Base-by-base conservation (phyloP, 495 filamentous ascomycete genomes). In the Penicillium turbatum region DNA sequence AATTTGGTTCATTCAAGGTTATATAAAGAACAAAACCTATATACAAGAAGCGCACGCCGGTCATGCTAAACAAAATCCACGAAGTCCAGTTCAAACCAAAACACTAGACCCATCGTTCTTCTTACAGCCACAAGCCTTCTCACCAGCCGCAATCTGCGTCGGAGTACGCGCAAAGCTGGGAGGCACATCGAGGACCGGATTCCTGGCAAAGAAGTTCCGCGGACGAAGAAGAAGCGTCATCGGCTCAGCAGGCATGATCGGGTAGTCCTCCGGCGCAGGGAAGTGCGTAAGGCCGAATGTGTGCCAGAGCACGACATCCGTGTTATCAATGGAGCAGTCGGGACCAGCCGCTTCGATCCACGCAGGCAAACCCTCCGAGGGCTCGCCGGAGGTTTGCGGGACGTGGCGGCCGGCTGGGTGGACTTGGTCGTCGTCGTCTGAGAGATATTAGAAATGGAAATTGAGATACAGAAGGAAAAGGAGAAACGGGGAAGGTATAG, bases 221-320 rank as follows among this genome's bases (percentile, higher is more conserved):
- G 92, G 92, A 39, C 91, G 74, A 39, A 97, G 74, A 21, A 96
- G 74, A 60, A 96, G 65, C 6, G 84, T 90, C 82, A 96, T 91
- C 0, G 88, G 87, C 75, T 95, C 90, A 0, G 86, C 88, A 2
- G 91, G 92, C 92, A 97, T 97, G 60, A 97, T 78, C 29, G 92
- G 92, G 72, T 88, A 97, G 66, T 97, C 92, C 64, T 97, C 92
- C 0, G 91, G 91, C 1, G 89, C 71, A 0, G 92, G 92, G 78
- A 96, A 95, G 68, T 97, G 92, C 7, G 86, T 92, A 5, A 96
- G 74, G 27, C 92, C 92, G 62, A 96, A 97, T 0, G 92, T 97
- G 70, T 97, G 92, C 92, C 92, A 97, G 17, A 97, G 80, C 3
- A 97, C 92, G 19, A 96, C 70, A 69, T 97, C 88, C 6, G 84